These are phyloP conservation scores for Moricandia arvensis DNA, from an alignment of 345 rosid genomes.

Conservation along the genomic window DNA sequence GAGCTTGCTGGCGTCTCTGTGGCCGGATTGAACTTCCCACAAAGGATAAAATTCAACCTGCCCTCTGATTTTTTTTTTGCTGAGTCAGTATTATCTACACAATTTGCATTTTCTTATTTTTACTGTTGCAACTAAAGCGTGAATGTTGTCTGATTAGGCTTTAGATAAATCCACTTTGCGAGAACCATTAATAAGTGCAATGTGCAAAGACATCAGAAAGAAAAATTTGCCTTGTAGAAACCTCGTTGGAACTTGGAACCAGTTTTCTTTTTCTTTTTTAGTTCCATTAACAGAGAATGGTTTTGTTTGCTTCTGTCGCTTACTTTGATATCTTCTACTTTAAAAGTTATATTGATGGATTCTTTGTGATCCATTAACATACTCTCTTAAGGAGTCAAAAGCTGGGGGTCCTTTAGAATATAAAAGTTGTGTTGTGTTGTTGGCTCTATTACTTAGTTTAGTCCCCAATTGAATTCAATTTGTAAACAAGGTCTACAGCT, in stretches of 20 bases:
- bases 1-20: constrained; percentile 89
- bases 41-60: constrained; percentile 20
- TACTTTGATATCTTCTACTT: not conserved
- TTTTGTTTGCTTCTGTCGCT: constrained; percentile 2
- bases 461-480: not conserved
- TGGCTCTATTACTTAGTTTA: not conserved
- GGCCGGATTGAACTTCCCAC: constrained; percentile 50
- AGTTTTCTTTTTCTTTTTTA: not conserved
- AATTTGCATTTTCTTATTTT: not conserved
- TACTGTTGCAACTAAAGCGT: not conserved
- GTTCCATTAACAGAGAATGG: not conserved
- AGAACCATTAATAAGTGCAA: not conserved
- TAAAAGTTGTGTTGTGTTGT: constrained; percentile 4
- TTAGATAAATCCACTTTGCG: constrained; percentile 14
- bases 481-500: not conserved
- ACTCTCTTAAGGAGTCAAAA: not conserved
- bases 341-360: not conserved
- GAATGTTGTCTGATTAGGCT: constrained; percentile 8
- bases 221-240: not conserved
- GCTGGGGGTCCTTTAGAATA: not conserved
- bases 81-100: constrained; percentile 9
- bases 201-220: no score
- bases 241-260: constrained; percentile 19
- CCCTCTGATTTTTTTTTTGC: constrained; percentile 20
- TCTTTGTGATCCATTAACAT: not conserved